phyloP scores from a whole-genome alignment of 352 stramenopile species.

The Pythium myriotylum region DNA sequence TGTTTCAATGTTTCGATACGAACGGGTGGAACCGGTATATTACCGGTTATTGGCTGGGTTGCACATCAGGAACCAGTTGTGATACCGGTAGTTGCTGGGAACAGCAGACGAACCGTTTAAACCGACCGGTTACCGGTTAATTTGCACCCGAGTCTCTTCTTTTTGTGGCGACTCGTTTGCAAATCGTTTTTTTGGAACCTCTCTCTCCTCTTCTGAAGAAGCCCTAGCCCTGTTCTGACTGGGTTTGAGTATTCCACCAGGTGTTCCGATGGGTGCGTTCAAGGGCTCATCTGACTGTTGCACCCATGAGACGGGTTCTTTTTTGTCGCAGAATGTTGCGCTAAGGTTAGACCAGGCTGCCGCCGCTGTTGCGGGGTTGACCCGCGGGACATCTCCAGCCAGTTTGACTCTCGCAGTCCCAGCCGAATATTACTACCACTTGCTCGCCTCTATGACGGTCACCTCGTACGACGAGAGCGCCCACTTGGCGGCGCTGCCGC shows the following conservation, averaged over 20 bases:
- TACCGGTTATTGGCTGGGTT: background rate
- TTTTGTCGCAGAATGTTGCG: slow-evolving; percentile 26
- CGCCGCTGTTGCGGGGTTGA: background rate
- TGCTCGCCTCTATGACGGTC: slow-evolving; percentile 2
- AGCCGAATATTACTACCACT: no score
- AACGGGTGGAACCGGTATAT: no score
- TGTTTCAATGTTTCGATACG: no score
- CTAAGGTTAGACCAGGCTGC: slow-evolving; percentile 11
- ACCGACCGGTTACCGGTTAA: no score
- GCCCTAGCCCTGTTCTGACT: slow-evolving; percentile 9
- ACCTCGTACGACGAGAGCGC: slow-evolving; percentile 5
- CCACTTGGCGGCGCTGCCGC: slow-evolving; percentile 27
- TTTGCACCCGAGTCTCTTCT: background rate
- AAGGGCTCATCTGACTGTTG: slow-evolving; percentile 11
- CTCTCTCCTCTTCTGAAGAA: no score
- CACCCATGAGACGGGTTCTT: slow-evolving; percentile 16
- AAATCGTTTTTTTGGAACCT: slow-evolving; percentile 4
- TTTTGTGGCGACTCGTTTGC: background rate
- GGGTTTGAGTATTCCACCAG: background rate
- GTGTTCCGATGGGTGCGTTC: background rate
- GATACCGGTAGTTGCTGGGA: no score
- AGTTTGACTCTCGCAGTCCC: slow-evolving; percentile 12
- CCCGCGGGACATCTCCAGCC: slow-evolving; percentile 2
- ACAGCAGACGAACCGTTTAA: no score
- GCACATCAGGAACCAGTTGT: no score